phyloP scores from a whole-genome alignment of 2,329 filamentous ascomycete species.

The Intubia oerlemansii region DNA sequence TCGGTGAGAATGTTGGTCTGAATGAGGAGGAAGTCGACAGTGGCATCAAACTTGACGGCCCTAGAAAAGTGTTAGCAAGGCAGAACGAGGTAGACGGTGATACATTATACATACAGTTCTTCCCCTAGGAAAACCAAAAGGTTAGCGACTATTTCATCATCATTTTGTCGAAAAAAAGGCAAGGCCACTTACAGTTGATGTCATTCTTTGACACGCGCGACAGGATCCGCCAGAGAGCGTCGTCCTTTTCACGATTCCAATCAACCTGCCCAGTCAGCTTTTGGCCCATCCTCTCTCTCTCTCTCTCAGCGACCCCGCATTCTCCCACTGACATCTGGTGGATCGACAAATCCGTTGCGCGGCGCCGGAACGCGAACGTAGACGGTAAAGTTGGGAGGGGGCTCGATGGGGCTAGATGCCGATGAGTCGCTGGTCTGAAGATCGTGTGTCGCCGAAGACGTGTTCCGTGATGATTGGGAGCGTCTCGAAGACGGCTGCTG shows the following conservation, averaged over 20 bases:
- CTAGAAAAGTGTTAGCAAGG: slow-evolving; percentile 19
- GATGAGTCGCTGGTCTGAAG: too few species aligned
- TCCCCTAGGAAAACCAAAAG: slow-evolving; percentile 37
- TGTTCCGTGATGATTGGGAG: too few species aligned
- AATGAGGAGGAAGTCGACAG: slow-evolving; percentile 72
- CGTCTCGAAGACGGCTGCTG: neutral
- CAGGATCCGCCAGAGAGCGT: slow-evolving; percentile 73
- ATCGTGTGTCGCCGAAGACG: too few species aligned
- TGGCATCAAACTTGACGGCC: slow-evolving; percentile 61
- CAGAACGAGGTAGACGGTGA: neutral
- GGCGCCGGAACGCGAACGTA: slow-evolving; percentile 81
- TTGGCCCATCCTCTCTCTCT: neutral
- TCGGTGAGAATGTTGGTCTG: slow-evolving; percentile 91
- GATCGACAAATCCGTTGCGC: slow-evolving; percentile 74
- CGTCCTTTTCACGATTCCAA: slow-evolving; percentile 77
- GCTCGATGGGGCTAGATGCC: too few species aligned
- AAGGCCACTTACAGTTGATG: slow-evolving; percentile 50
- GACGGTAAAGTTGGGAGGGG: slow-evolving; percentile 44
- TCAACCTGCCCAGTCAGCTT: slow-evolving; percentile 39
- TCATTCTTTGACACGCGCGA: slow-evolving; percentile 65
- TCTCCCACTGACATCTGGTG: slow-evolving; percentile 45
- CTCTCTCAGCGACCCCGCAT: neutral
- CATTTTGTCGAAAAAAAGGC: neutral
- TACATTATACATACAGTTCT: slow-evolving; percentile 32
- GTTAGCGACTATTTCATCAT: neutral